Base-by-base conservation (phyloP, 176 grass and related monocot genomes). In the Stipa capillata region DNA sequence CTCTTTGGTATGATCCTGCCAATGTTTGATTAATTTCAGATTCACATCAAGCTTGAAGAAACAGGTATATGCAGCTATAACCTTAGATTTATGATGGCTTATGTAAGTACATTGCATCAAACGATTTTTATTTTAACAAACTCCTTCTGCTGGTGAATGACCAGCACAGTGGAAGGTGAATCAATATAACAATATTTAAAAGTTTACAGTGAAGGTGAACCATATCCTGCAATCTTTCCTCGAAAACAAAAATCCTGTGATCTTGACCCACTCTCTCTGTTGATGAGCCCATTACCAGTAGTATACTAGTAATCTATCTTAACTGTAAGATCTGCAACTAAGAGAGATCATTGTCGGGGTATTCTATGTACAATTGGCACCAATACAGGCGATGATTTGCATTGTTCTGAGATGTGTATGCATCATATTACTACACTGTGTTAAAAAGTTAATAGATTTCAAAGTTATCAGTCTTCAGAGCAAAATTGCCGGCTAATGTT, bases 1-100 rank as follows among this genome's bases (percentile, higher is more conserved):
- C 15, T 93, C 86, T 33, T 79, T 95, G 57, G 83, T 89, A 79
- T 93, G 92, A 55, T 99, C 92, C 97, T 99, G 80, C 34, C 59
- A 65, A 64, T 12, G 8, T 35, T 82, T 50, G 20, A 67, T 63
- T 42, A 51, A 42, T 57, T 45, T 85, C 11, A 88, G 78, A 42
- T 6, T 69, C 17, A 47, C 15, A 57, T 6, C 17, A 76, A 23
- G 34, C 51, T 53, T 25, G 51, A 37, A 33, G 28, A 21, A 17
- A 44, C 16, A 72, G n/a, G 5, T 20, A 64, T 73, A 72, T 27
- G 28, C 20, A n/a, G 17, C 60, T 33, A 68, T 8, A 61, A 10
- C 27, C 17, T 79, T 8, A 64, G 15, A 67, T 71, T 42, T 32
- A 3, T 56, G 51, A 59, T 31, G 13, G 6, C 1, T 61, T 79